A percentile compares a stretch with the other conserved stretches of the same genome.
These are phyloP conservation scores for Butyriboletus appendiculatus DNA, from an alignment of 1,284 basidiomycete species.

Conservation along the genomic window DNA sequence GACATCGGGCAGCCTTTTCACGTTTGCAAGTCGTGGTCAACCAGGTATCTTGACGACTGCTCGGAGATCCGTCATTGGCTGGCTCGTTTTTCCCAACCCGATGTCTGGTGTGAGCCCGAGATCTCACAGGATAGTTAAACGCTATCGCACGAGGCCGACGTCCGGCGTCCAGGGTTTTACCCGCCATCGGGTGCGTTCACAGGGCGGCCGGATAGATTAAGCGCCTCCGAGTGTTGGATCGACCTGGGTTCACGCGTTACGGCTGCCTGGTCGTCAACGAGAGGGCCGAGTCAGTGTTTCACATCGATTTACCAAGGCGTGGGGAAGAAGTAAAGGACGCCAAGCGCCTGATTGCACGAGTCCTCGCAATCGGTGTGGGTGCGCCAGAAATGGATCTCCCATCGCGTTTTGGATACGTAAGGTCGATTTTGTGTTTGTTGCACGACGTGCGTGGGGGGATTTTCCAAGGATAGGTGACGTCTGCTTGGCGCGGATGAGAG, in stretches of 20 bases:
- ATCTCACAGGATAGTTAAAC: slow-evolving; percentile 15
- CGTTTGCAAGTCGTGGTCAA: neutral
- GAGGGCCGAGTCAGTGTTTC: neutral
- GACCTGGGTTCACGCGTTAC: too few species aligned
- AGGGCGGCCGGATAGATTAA: neutral
- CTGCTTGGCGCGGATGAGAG: slow-evolving; percentile 4
- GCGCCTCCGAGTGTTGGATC: neutral
- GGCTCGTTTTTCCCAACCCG: slow-evolving; percentile 2
- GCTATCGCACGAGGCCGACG: slow-evolving; percentile 21
- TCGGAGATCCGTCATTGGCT: neutral
- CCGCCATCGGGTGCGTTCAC: neutral
- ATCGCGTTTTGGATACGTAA: too few species aligned
- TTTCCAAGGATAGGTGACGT: neutral
- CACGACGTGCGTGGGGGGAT: too few species aligned
- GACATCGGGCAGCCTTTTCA: too few species aligned
- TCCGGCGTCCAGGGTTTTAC: slow-evolving; percentile 1
- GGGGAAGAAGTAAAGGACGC: slow-evolving; percentile 15
- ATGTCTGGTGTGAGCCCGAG: neutral
- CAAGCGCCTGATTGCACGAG: slow-evolving; percentile 2
- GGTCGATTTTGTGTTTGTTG: too few species aligned
- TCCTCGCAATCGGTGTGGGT: slow-evolving; percentile 4
- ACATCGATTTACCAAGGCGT: too few species aligned
- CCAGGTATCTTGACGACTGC: neutral
- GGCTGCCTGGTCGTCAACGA: slow-evolving; percentile 2
- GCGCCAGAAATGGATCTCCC: neutral